phyloP scores from a whole-genome alignment of 2,329 filamentous ascomycete species.

The Alternaria triticina region DNA sequence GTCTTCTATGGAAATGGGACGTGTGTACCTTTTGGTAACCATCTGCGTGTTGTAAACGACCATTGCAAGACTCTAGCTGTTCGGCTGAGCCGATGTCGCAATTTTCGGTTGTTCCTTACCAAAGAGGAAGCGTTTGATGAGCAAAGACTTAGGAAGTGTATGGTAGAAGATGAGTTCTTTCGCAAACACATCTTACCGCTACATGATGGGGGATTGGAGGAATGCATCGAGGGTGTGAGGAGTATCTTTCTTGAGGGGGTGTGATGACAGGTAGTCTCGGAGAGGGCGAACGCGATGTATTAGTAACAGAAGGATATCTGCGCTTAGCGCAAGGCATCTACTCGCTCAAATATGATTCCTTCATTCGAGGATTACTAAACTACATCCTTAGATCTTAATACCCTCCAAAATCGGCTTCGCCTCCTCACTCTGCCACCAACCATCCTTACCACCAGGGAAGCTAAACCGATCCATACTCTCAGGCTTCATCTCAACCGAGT shows the following conservation, averaged over 20 bases:
- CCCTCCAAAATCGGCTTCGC: slow-evolving; percentile 76
- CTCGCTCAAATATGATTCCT: not conserved
- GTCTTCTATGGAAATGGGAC: not conserved
- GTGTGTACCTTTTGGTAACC: not conserved
- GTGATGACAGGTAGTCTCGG: not conserved
- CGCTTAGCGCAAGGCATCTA: not conserved
- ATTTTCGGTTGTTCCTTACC: not conserved
- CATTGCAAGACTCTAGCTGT: not conserved
- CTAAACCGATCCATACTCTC: slow-evolving; percentile 82
- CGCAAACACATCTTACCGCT: not conserved
- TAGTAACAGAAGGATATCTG: not conserved
- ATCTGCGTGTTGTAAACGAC: not conserved
- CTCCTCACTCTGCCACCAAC: slow-evolving; percentile 85
- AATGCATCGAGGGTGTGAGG: not conserved
- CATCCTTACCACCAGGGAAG: slow-evolving; percentile 77
- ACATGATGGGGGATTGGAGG: not conserved
- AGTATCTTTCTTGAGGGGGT: not conserved
- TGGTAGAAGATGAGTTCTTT: not conserved
- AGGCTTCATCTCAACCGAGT: slow-evolving; percentile 92
- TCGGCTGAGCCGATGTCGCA: not conserved
- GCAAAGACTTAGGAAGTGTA: not conserved
- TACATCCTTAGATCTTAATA: slow-evolving; percentile 47
- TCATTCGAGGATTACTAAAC: not conserved
- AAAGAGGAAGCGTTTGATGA: not conserved
- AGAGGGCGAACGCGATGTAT: not conserved